Percentiles rank a stretch among this genome's conserved stretches.
phyloP scores from a whole-genome alignment of 805 yeast species.

The Candida insectorum region DNA sequence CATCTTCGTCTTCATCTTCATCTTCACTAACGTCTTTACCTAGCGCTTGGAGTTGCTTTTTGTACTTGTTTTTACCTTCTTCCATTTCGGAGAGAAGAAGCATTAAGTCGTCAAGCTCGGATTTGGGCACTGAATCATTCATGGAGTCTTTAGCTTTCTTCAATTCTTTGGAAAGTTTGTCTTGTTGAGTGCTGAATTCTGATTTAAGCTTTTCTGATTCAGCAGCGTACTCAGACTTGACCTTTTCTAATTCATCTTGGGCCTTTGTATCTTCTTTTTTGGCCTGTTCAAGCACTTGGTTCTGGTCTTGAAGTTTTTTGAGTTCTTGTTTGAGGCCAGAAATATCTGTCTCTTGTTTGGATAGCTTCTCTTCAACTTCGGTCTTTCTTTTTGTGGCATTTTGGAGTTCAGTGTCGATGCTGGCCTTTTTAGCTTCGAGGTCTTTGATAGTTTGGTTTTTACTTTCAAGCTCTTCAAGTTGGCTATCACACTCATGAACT shows the following conservation, averaged over 20 bases:
- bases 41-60: constrained; percentile 44
- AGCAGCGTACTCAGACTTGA: background rate
- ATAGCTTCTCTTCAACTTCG: background rate
- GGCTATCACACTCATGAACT: background rate
- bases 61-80: constrained; percentile 59
- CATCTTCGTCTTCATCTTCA: constrained; percentile 66
- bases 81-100: constrained; percentile 75
- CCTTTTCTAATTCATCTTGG: constrained; percentile 1
- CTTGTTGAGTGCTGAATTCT: background rate
- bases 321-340: background rate
- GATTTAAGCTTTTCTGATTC: background rate
- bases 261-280: background rate
- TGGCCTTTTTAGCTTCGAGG: background rate
- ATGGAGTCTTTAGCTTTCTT: constrained; percentile 9
- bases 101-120: constrained; percentile 72
- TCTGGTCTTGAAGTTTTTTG: background rate
- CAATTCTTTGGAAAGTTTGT: background rate
- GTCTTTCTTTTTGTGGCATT: background rate
- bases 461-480: background rate
- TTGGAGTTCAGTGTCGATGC: background rate
- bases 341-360: background rate
- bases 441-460: background rate
- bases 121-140: constrained; percentile 36
- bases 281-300: background rate
- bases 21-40: constrained; percentile 69